Percentiles rank a stretch among this genome's conserved stretches.
These are phyloP conservation scores for Fusarium hostae DNA, from an alignment of 2,329 filamentous ascomycete genomes.

Conservation along the genomic window DNA sequence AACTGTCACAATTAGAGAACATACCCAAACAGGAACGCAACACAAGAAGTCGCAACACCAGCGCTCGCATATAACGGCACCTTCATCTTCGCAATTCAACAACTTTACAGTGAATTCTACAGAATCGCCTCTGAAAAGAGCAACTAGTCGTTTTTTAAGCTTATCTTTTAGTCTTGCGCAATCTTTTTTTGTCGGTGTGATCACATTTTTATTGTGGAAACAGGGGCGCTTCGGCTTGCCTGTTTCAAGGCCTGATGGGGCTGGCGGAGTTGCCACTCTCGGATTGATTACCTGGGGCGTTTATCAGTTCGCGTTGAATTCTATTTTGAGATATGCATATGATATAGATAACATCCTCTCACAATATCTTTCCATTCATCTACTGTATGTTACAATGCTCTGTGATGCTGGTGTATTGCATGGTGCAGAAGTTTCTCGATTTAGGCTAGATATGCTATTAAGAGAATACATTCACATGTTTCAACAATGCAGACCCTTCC, in stretches of 20 bases:
- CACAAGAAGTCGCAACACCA: constrained; percentile 46
- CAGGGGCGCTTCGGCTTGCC: constrained; percentile 23
- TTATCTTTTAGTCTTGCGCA: constrained; percentile 5
- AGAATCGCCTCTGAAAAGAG: not conserved
- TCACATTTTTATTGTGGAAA: constrained; percentile 37
- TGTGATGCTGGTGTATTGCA: fast-evolving
- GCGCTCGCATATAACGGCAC: constrained; percentile 46
- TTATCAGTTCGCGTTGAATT: not conserved
- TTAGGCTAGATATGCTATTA: not conserved
- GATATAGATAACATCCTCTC: not conserved
- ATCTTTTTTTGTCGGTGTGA: constrained; percentile 31
- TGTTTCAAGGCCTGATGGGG: constrained; percentile 17
- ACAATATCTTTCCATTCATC: not conserved
- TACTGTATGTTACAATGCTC: not conserved
- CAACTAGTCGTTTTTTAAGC: not conserved
- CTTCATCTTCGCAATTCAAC: not conserved
- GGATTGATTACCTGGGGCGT: not conserved
- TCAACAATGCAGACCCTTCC: not conserved
- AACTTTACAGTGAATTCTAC: not conserved
- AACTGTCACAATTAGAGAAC: not conserved
- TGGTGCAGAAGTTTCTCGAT: not conserved
- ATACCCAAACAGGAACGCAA: constrained; percentile 50
- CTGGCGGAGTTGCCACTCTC: constrained; percentile 23
- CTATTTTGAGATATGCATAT: not conserved
- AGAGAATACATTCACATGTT: not conserved